phyloP scores from a whole-genome alignment of 1,284 basidiomycete genomes.

The Ceratobasidium sp. region DNA sequence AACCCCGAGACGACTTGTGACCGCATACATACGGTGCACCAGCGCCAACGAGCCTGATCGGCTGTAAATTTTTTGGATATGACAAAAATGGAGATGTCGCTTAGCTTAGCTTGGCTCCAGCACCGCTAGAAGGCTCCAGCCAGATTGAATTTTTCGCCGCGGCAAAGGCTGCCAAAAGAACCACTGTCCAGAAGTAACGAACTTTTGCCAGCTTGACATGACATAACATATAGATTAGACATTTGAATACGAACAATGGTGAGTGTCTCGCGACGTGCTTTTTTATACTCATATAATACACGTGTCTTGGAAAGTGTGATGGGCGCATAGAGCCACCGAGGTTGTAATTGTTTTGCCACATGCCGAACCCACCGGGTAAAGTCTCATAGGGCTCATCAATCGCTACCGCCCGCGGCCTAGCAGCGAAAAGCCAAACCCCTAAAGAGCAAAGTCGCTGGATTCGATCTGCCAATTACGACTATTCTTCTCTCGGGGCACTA shows the following conservation, averaged over 20 bases:
- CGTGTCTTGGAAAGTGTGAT: slow-evolving; percentile 19
- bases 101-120: neutral
- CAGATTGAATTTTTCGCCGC: neutral
- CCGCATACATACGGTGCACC: neutral
- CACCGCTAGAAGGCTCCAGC: slow-evolving; percentile 1
- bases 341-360: slow-evolving; percentile 12
- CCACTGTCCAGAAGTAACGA: neutral
- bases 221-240: neutral
- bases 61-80: slow-evolving; percentile 25
- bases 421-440: slow-evolving; percentile 38
- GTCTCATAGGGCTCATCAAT: neutral
- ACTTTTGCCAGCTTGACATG: neutral
- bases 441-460: neutral
- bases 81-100: slow-evolving; percentile 11
- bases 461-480: slow-evolving; percentile 11
- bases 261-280: slow-evolving; percentile 1
- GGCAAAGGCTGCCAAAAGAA: neutral
- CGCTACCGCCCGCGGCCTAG: slow-evolving; percentile 1
- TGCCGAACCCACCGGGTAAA: neutral
- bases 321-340: neutral
- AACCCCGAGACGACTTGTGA: slow-evolving; percentile 46
- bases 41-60: neutral
- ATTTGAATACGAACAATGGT: slow-evolving; percentile 13
- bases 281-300: neutral
- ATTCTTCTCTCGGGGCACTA: slow-evolving; percentile 13